A percentile compares a stretch with the other conserved stretches of the same genome.
phyloP scores from a whole-genome alignment of 1,284 basidiomycete species.

The Farysia itapuensis region DNA sequence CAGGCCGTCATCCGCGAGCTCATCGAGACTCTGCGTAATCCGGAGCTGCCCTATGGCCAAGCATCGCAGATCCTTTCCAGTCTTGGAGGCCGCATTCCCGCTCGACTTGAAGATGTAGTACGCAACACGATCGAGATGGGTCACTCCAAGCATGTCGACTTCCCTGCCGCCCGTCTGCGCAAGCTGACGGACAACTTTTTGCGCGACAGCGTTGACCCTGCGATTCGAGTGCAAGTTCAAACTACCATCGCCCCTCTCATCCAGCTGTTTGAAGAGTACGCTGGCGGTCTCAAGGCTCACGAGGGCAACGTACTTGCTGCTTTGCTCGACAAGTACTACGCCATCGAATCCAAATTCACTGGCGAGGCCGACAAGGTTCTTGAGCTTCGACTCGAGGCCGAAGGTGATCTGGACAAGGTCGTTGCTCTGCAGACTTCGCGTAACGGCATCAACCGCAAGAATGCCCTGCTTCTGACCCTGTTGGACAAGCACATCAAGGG shows the following conservation, averaged over 20 bases:
- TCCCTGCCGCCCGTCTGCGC: slow-evolving; percentile 80
- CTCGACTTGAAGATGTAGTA: slow-evolving; percentile 73
- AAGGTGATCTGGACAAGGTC: slow-evolving; percentile 87
- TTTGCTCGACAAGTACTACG: slow-evolving; percentile 74
- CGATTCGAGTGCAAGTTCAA: slow-evolving; percentile 46
- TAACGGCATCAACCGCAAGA: slow-evolving; percentile 90
- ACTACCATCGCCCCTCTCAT: slow-evolving; percentile 73
- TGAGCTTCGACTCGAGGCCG: slow-evolving; percentile 84
- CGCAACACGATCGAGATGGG: slow-evolving; percentile 77
- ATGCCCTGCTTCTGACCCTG: slow-evolving; percentile 79
- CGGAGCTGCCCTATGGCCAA: slow-evolving; percentile 87
- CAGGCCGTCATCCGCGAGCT: slow-evolving; percentile 78
- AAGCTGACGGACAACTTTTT: slow-evolving; percentile 82
- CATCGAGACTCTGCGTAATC: slow-evolving; percentile 74
- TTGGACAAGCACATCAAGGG: slow-evolving; percentile 68
- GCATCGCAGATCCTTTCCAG: slow-evolving; percentile 80
- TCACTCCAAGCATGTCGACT: slow-evolving; percentile 73
- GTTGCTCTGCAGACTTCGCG: slow-evolving; percentile 87
- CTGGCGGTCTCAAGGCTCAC: slow-evolving; percentile 81
- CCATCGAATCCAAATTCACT: slow-evolving; percentile 88
- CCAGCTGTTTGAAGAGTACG: slow-evolving; percentile 79
- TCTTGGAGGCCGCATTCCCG: slow-evolving; percentile 88
- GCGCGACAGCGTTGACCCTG: slow-evolving; percentile 71
- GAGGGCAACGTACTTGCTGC: slow-evolving; percentile 75
- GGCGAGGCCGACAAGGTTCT: slow-evolving; percentile 88